These are phyloP conservation scores for Aureobasidium sp. DNA, from an alignment of 2,329 filamentous ascomycete genomes.

Conservation along the genomic window DNA sequence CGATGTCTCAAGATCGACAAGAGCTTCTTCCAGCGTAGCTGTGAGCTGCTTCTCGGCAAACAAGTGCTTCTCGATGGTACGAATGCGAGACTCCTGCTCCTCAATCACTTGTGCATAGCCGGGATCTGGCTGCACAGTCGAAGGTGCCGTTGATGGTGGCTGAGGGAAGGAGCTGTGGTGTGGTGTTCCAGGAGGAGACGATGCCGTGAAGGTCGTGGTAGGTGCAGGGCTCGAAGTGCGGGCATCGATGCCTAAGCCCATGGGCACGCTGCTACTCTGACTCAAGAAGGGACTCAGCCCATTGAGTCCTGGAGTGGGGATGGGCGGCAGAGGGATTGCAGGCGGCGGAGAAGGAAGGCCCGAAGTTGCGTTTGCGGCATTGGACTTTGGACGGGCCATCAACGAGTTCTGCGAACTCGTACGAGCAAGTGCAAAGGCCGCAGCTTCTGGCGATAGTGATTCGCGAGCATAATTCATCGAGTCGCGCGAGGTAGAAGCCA, in stretches of 20 bases:
- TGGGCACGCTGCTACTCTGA: not conserved
- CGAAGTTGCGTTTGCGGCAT: constrained; percentile 66
- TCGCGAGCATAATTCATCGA: constrained; percentile 27
- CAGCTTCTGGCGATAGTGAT: constrained; percentile 40
- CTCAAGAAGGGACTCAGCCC: constrained; percentile 1
- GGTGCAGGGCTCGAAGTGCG: constrained; percentile 51
- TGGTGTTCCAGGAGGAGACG: constrained; percentile 33
- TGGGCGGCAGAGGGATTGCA: constrained; percentile 87
- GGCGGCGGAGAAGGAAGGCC: constrained; percentile 91
- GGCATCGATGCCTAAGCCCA: constrained; percentile 24
- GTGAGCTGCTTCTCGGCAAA: constrained; percentile 95
- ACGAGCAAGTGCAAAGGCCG: constrained; percentile 40
- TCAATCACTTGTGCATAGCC: constrained; percentile 72
- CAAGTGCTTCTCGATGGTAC: constrained; percentile 93
- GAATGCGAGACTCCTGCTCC: constrained; percentile 90
- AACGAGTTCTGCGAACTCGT: constrained; percentile 30
- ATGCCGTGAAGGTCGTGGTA: not conserved
- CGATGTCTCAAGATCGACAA: constrained; percentile 86
- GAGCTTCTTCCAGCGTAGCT: constrained; percentile 86
- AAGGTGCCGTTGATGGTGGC: constrained; percentile 37
- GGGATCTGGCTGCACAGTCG: constrained; percentile 41
- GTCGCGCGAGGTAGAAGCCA: constrained; percentile 25
- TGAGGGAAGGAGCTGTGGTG: constrained; percentile 21
- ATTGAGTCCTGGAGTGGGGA: constrained; percentile 52
- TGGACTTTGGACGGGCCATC: constrained; percentile 33